Evolutionary conservation across 805 yeast genomes (phyloP).

Genomic region (Pichia paraexigua): DNA sequence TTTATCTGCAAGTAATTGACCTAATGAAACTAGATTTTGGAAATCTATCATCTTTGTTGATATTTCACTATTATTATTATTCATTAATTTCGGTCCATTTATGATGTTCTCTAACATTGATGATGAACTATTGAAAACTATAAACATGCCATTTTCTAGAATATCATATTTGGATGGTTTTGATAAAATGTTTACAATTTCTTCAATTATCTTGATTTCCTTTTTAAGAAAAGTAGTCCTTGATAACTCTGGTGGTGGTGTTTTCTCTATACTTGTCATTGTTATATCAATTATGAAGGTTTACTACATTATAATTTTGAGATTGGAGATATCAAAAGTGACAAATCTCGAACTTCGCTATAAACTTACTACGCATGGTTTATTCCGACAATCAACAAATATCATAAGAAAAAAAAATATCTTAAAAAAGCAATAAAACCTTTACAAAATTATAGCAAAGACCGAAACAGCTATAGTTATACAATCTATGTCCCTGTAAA

Average conservation of each 20-base stretch:
- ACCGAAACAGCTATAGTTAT: no score
- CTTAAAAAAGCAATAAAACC: no score
- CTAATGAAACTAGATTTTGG: slow-evolving; percentile 21
- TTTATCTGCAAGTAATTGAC: slow-evolving; percentile 17
- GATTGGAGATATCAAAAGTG: no score
- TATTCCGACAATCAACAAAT: no score
- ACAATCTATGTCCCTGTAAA: no score
- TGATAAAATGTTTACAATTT: slow-evolving; percentile 18
- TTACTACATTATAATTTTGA: no score
- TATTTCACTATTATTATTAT: slow-evolving; percentile 8
- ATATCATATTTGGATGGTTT: slow-evolving; percentile 16
- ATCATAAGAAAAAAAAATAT: no score
- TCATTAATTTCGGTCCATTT: slow-evolving; percentile 3
- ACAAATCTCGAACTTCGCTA: no score
- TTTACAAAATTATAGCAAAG: no score
- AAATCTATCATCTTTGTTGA: slow-evolving; percentile 20
- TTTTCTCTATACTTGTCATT: not conserved
- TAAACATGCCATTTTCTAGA: slow-evolving; percentile 16
- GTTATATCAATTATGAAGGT: no score
- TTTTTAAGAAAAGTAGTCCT: slow-evolving; percentile 8
- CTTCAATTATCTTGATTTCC: slow-evolving; percentile 19
- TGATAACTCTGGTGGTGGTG: not conserved
- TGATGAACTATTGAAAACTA: slow-evolving; percentile 11
- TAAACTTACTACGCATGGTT: no score
- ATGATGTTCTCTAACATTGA: slow-evolving; percentile 7